Evolutionary conservation across 805 yeast species (phyloP).

Genomic region (Cyberlindnera bimundalis): DNA sequence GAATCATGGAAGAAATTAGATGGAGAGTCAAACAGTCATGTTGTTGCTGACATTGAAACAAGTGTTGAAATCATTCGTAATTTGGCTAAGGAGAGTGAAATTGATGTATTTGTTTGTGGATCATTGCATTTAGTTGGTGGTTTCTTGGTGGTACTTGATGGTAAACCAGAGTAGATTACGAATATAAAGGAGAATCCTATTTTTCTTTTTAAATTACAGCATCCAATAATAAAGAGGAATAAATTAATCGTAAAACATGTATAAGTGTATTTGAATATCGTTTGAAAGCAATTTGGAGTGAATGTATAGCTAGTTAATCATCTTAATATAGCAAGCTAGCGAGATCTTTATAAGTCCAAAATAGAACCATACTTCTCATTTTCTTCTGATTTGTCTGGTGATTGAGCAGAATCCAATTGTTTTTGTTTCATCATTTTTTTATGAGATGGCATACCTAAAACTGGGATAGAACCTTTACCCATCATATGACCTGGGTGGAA

Average conservation of each 20-base stretch:
- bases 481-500: constrained; percentile 65
- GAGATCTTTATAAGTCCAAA: too few species aligned
- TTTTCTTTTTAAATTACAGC: too few species aligned
- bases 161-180: neutral
- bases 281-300: too few species aligned
- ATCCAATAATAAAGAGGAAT: too few species aligned
- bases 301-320: too few species aligned
- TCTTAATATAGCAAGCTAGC: too few species aligned
- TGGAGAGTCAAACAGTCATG: constrained; percentile 39
- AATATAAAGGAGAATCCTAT: neutral
- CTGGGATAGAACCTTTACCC: constrained; percentile 15
- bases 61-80: constrained; percentile 52
- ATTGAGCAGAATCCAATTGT: too few species aligned
- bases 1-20: constrained; percentile 63
- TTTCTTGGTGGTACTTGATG: constrained; percentile 58
- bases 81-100: constrained; percentile 21
- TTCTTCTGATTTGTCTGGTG: too few species aligned
- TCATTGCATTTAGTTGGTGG: constrained; percentile 96
- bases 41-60: constrained; percentile 73
- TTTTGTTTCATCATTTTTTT: constrained; percentile 7
- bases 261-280: too few species aligned
- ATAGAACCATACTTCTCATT: too few species aligned
- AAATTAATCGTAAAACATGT: too few species aligned
- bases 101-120: constrained; percentile 89
- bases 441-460: constrained; percentile 8